Conservation (phyloP, 768 basidiomycete species). For the Phylloporus sp. region DNA sequence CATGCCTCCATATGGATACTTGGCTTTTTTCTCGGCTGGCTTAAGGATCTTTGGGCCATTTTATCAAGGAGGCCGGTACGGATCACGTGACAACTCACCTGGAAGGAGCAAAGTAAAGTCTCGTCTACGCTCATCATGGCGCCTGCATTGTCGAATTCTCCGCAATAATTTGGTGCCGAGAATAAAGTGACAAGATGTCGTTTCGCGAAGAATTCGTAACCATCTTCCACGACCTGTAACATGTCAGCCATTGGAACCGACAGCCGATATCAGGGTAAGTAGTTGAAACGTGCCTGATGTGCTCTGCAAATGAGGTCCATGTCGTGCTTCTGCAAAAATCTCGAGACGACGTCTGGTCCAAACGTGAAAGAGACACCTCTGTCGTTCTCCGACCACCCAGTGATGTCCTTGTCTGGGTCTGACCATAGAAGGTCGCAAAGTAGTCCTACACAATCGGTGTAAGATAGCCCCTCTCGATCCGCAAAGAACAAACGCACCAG, state of each 20-base stretch:
- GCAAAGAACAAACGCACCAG: conserved; percentile 49
- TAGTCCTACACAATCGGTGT: conserved; percentile 49
- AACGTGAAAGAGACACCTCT: conserved; percentile 98
- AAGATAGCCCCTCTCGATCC: neutral
- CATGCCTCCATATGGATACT: conserved; percentile 84
- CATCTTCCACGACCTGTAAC: conserved; percentile 90
- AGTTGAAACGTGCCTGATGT: conserved; percentile 70
- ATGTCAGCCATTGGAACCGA: conserved; percentile 1
- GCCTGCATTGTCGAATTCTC: conserved; percentile 98
- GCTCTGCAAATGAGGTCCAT: conserved; percentile 99
- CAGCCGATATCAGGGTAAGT: neutral
- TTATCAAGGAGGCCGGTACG: neutral
- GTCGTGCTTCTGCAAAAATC: conserved; percentile 99
- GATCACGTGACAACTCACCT: conserved; percentile 47
- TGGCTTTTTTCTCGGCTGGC: conserved; percentile 98
- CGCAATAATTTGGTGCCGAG: conserved; percentile 93
- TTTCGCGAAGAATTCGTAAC: conserved; percentile 99
- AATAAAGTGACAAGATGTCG: conserved; percentile 94
- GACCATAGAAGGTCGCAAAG: conserved; percentile 98
- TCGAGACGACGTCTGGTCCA: conserved; percentile 94
- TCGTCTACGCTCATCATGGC: conserved; percentile 99
- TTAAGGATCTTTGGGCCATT: conserved; percentile 74
- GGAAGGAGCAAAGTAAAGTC: conserved; percentile 96
- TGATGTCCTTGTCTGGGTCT: conserved; percentile 99
- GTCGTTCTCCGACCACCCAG: conserved; percentile 99